These are phyloP conservation scores for Zygoascus ofunaensis DNA, from an alignment of 805 yeast genomes.

Conservation along the genomic window DNA sequence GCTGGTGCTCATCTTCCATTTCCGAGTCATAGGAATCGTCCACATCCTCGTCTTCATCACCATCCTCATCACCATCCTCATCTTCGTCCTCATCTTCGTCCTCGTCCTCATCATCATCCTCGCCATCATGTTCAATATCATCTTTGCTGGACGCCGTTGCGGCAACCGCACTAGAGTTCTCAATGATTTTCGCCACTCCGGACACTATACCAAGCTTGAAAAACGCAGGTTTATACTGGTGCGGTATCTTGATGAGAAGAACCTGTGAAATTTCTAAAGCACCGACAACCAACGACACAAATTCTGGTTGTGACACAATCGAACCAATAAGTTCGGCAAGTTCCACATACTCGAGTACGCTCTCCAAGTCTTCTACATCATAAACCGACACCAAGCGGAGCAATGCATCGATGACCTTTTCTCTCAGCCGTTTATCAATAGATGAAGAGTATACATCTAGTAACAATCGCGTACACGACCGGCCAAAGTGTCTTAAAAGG, in stretches of 20 bases:
- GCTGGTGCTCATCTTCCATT: conserved; percentile 13
- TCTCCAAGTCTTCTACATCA: conserved; percentile 17
- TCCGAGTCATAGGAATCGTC: conserved; percentile 21
- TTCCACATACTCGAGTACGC: conserved; percentile 20
- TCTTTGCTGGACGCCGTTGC: conserved; percentile 8
- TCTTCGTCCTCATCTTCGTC: conserved; percentile 24
- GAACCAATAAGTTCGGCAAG: conserved; percentile 24
- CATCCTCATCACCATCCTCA: conserved; percentile 27
- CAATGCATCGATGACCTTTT: conserved; percentile 45
- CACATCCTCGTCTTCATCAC: conserved; percentile 19
- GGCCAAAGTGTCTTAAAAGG: conserved; percentile 10
- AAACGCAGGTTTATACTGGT: conserved; percentile 38
- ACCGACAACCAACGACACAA: conserved; percentile 37
- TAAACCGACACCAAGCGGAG: conserved; percentile 42
- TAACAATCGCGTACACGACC: conserved; percentile 32
- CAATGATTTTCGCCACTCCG: conserved; percentile 32
- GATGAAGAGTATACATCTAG: conserved; percentile 63
- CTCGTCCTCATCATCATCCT: conserved; percentile 25
- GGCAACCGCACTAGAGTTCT: conserved; percentile 11
- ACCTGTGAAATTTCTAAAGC: conserved; percentile 41
- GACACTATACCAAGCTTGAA: conserved; percentile 65
- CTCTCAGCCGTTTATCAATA: conserved; percentile 56
- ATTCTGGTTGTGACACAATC: conserved; percentile 25
- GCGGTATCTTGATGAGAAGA: conserved; percentile 39
- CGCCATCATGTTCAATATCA: conserved; percentile 15